Evolutionary conservation across 768 basidiomycete species (phyloP).

Genomic region (Favolaschia claudopus): DNA sequence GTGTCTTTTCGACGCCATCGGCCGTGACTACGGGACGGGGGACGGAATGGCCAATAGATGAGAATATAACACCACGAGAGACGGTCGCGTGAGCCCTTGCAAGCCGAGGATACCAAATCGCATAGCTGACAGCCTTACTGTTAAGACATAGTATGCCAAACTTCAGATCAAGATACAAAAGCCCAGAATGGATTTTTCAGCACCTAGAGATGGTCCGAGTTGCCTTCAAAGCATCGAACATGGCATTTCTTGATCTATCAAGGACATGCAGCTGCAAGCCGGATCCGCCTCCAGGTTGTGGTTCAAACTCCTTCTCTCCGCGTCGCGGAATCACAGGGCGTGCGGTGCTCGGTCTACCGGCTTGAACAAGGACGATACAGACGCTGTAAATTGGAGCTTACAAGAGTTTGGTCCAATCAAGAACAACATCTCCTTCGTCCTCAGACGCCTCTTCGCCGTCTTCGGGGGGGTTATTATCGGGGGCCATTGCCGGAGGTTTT

Average conservation of each 20-base stretch:
- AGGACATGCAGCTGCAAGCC: slow-evolving; percentile 84
- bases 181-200: slow-evolving; percentile 27
- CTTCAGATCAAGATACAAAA: slow-evolving; percentile 1
- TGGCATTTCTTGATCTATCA: slow-evolving; percentile 80
- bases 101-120: slow-evolving; percentile 76
- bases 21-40: slow-evolving; percentile 52
- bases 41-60: slow-evolving; percentile 81
- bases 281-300: slow-evolving; percentile 68
- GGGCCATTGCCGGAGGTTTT: slow-evolving; percentile 34
- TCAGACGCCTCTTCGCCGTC: slow-evolving; percentile 62
- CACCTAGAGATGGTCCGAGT: slow-evolving; percentile 81
- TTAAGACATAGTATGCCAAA: slow-evolving; percentile 5
- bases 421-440: slow-evolving; percentile 77
- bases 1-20: slow-evolving; percentile 49
- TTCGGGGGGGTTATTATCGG: slow-evolving; percentile 39
- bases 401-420: slow-evolving; percentile 87
- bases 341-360: slow-evolving; percentile 44
- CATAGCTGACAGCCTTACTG: slow-evolving; percentile 84
- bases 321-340: slow-evolving; percentile 90
- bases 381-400: slow-evolving; percentile 37
- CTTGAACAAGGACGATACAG: slow-evolving; percentile 12
- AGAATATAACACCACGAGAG: slow-evolving; percentile 85
- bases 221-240: slow-evolving; percentile 83
- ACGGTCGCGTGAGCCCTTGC: slow-evolving; percentile 71
- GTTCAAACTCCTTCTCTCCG: slow-evolving; percentile 98